Evolutionary conservation across 2,329 filamentous ascomycete species (phyloP), one percentile per base, ranked within the genome.

Genomic region (Fonsecaea pugnacius): DNA sequence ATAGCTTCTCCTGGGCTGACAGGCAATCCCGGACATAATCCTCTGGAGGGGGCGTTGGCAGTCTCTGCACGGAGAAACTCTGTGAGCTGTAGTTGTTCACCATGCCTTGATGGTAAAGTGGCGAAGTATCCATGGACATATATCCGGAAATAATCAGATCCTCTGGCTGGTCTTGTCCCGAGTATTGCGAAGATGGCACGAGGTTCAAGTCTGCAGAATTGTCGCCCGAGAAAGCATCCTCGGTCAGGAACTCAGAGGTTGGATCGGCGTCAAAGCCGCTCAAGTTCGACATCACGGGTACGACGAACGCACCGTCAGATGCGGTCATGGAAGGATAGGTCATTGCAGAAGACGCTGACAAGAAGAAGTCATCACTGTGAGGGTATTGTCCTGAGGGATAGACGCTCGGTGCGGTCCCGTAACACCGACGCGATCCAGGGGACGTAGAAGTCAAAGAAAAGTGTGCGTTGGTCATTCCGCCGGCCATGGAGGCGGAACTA

Each of bases 381-480:
- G 60, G 51, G 38, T 64, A 68, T 36, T 48, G 60, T 48, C 61
- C 54, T 24, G 58, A 53, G 5, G 61, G 60, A 10, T 60, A 18
- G n/a, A n/a, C n/a, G 43, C 35, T 48, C 33, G 54, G 18, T 30
- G 50, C 43, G 24, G 54, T 54, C 36, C 63, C 54, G 43, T 58
- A 35, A 40, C 59, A 53, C 18, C 61, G 61, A 40, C 64, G 64
- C 32, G 64, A 58, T 46, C 35, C 64, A 51, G 35, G 51, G 16
- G 58, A 59, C 38, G 62, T 48, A 62, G 68, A 69, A 27, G 54
- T 57, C 58, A 67, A 63, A 51, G 63, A 57, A 63, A 64, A 70
- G 40, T 69, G 62, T 24, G 66, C 40, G 48, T 64, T 62, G 58
- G 58, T 24, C 33, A 67, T 54, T 40, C 48, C 54, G 21, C 58